Evolutionary conservation across 2,329 filamentous ascomycete genomes (phyloP), one percentile per base, ranked within the genome.

Genomic region (Ascomycota sp.): DNA sequence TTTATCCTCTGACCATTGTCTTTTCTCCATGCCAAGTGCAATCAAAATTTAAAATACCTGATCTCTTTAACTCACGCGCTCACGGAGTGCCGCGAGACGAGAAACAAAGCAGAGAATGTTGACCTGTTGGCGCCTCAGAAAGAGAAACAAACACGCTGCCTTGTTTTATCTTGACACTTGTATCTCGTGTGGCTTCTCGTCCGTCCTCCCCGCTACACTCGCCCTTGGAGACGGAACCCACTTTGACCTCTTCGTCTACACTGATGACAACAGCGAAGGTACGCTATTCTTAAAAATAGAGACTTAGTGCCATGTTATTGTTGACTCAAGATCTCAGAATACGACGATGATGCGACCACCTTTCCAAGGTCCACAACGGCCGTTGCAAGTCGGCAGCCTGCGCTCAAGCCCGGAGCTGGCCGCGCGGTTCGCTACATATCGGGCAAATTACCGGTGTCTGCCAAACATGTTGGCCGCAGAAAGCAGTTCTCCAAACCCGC

Each of bases 321-420:
- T 49, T 55, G 48, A 60, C 41, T 35, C 13, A 25, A 31, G 21
- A 7, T 35, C 11, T 24, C 48, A 92, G 89, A 91, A 57, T 95
- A 95, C 50, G 81, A 92, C 45, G 89, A 98, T 61, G 89, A 98
- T 51, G 95, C 89, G 1, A 81, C 79, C n/a, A 84, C 93, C 44
- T 92, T 98, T 35, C 81, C 86, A 31, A 78, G 89, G 46, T 92
- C 89, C 12, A 93, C 84, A 2, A 91, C 83, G 1, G 83, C 98
- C 37, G 76, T 93, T 43, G 89, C 84, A 29, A 75, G 81, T 38
- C 74, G 89, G 39, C 65, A 89, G 40, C 89, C 89, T 3, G 80
- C 89, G 6, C 62, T 71, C 34, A 82, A 84, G 48, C 76, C 76
- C 32, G 89, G 89, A 25, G 82, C 83, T 41, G 91, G 89, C 34